Base-by-base conservation (phyloP, 108 stramenopile genomes). In the Chaetoceros tenuissimus region DNA sequence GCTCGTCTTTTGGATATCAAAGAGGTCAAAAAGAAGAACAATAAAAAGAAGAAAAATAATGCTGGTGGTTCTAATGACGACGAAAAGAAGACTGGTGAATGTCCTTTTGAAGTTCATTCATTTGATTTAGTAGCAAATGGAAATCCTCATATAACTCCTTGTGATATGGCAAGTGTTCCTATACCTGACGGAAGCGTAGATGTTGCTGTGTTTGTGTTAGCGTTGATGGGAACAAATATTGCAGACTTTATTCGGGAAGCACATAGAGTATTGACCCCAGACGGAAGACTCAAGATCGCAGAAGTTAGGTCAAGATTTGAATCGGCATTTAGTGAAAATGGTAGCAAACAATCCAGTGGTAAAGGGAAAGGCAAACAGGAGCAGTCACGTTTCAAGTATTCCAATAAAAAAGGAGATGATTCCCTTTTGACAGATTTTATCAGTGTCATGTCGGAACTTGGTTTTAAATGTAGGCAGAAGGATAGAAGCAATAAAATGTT, bases 221-320 rank as follows among this genome's bases (percentile, higher is more conserved):
- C 96, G 1, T 78, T 99, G 31, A 99, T 99, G 99, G 99, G 96
- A 0, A 96, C 95, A 19, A 94, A 97, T 62, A 66, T 93, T 24
- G 78, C 83, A 2, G 94, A 97, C 55, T 98, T 98, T 69, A 58
- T 99, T 17, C 64, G 85, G 18, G 99, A 99, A 65, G 97, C 94
- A 16, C 76, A 79, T 52, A 77, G 99, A 31, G 93, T 98, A 3
- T 67, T 97, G 21, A 85, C 78, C 45, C 53, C 74, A 20, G 75
- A 77, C 55, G 99, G 97, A 1, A 34, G 68, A 13, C 59, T 99
- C n/a, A 75, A 88, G 48, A 84, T 96, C 30, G 95, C 95, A 17
- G 98, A 99, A 66, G 98, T 99, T 0, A 71, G 92, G 51, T 93
- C 91, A 22, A 72, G 98, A 24, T 96, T 98, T 57, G 94, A 96